Evolutionary conservation across 2,329 filamentous ascomycete genomes (phyloP).

Genomic region (Aureobasidium namibiae): DNA sequence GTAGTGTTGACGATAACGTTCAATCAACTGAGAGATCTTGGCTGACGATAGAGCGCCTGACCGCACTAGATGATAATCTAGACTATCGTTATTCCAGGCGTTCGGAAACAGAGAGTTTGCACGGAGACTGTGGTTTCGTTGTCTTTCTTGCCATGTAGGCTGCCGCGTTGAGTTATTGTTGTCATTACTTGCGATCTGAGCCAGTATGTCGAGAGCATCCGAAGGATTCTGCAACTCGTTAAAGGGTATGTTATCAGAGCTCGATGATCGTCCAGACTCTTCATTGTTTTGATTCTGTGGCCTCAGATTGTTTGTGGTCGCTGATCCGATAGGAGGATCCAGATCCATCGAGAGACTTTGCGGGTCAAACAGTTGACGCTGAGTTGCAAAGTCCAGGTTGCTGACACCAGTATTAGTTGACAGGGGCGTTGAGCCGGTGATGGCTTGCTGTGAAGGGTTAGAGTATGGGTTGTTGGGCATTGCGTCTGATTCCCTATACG

Average conservation of each 20-base stretch:
- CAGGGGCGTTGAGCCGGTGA: not conserved
- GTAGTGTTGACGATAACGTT: constrained; percentile 56
- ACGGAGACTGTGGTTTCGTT: not conserved
- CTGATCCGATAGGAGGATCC: constrained; percentile 16
- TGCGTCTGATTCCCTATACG: constrained; percentile 16
- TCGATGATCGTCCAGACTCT: constrained; percentile 18
- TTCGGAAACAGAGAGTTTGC: not conserved
- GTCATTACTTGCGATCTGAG: constrained; percentile 35
- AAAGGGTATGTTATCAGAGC: constrained; percentile 27
- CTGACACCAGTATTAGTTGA: not conserved
- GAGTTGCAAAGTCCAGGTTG: not conserved
- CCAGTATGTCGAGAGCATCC: constrained; percentile 41
- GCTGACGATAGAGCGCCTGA: constrained; percentile 34
- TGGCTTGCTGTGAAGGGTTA: constrained; percentile 9
- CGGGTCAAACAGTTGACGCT: constrained; percentile 2
- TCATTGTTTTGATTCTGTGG: constrained; percentile 9
- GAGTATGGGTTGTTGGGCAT: constrained; percentile 16
- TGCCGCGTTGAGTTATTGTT: constrained; percentile 21
- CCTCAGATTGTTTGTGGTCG: constrained; percentile 11
- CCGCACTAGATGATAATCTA: constrained; percentile 36
- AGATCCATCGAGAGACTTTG: constrained; percentile 21
- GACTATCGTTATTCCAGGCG: constrained; percentile 16
- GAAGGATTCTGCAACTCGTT: constrained; percentile 41
- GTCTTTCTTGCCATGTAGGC: constrained; percentile 6
- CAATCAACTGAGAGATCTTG: constrained; percentile 45